These are phyloP conservation scores for Tuber indicum DNA, from an alignment of 495 filamentous ascomycete genomes.

Conservation along the genomic window DNA sequence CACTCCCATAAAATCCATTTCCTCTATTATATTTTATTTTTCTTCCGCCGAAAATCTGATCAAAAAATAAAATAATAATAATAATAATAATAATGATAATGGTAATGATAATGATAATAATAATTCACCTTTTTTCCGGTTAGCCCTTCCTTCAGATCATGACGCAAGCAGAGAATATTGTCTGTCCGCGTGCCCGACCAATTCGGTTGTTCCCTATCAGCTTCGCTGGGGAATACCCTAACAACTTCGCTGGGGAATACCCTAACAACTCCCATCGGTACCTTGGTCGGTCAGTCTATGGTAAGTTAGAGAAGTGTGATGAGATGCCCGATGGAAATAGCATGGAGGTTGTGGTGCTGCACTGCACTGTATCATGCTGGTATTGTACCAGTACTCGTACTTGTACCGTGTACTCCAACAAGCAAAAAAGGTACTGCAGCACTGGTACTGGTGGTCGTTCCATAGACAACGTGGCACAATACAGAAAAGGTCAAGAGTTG, in stretches of 20 bases:
- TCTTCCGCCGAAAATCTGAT: conserved; percentile 23
- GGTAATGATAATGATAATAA: conserved; percentile 4
- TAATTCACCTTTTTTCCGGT: conserved; percentile 15
- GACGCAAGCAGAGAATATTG: conserved; percentile 32
- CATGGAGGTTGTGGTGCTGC: background rate
- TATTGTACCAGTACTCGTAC: background rate
- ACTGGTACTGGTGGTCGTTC: background rate
- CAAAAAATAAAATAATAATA: background rate
- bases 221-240: background rate
- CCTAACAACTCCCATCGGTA: background rate
- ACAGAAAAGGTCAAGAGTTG: conserved; percentile 6
- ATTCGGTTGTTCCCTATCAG: conserved; percentile 1
- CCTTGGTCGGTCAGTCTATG: background rate
- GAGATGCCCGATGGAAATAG: background rate
- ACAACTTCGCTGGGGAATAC: background rate
- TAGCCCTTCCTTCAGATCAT: conserved; percentile 21
- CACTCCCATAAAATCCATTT: conserved; percentile 10
- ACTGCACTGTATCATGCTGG: background rate
- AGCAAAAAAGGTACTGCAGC: background rate
- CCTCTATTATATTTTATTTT: conserved; percentile 9
- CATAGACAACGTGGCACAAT: conserved; percentile 31
- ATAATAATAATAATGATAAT: too few relatives aligned
- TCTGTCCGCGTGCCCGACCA: conserved; percentile 17
- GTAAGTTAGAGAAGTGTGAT: background rate
- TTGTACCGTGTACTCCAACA: background rate